Base-by-base conservation (phyloP, 73 alveolate species). In the Loxodes magnus region DNA sequence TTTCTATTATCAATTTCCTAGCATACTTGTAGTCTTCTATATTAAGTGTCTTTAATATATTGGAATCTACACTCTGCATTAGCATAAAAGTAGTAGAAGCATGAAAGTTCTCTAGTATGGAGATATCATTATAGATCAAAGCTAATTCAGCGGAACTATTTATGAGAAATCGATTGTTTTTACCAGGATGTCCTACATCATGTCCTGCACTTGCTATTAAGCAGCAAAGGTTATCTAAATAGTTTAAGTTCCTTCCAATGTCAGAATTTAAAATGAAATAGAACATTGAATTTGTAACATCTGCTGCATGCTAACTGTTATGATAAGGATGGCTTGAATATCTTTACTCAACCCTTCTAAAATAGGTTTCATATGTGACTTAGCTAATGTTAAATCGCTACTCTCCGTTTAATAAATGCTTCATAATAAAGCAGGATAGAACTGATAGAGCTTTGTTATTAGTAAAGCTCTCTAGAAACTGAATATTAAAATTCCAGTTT, bases 161-260 rank as follows among this genome's bases (percentile, higher is more conserved):
- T 57, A 83, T 79, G 29, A 78, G 77, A 51, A 72, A 83, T n/a
- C 80, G 67, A 64, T 83, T 83, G 25, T 82, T 83, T 25, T 67
- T 51, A 0, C 93, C 93, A 21, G 78, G 78, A 66, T 83, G 95
- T 2, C 86, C 93, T 20, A 70, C 71, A 55, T 83, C 95, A 55
- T 83, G 95, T 10, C 83, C 85, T 21, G 80, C 67, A 21, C 84
- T 68, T 5, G 95, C 79, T 4, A 83, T 71, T 23, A 72, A 56
- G 29, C 79, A 73, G 53, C 87, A 42, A 26, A 75, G 55, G 43
- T 70, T 37, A 51, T 83, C 95, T 53, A 71, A 66, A 41, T 62
- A 79, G 43, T 71, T 81, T 5, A 84, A 70, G 43, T 61, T 35
- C 53, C 79, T 82, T 26, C 66, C 79, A 24, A 81, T 75, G 23